A percentile compares a stretch with the other conserved stretches of the same genome.
Evolutionary conservation across 208 protist genomes (phyloP).

Genomic region (Crithidia mellificae): DNA sequence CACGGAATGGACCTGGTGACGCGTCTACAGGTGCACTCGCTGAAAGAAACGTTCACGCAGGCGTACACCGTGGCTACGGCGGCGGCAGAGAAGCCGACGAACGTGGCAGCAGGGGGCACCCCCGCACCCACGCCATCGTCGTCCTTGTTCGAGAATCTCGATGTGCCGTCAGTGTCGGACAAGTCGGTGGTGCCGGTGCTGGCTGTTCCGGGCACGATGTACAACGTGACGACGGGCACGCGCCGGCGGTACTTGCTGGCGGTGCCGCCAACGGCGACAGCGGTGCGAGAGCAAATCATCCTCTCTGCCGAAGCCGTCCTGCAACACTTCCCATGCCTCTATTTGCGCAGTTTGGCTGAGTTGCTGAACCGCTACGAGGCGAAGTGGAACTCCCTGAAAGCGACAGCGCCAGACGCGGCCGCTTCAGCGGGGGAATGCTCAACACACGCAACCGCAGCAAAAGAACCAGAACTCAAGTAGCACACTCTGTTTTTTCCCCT

Average conservation of each 20-base stretch:
- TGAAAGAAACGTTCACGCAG: slow-evolving; percentile 36
- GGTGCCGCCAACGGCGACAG: slow-evolving; percentile 10
- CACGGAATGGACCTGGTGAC: slow-evolving; percentile 65
- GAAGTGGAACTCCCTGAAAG: slow-evolving; percentile 19
- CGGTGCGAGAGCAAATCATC: slow-evolving; percentile 30
- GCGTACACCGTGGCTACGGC: slow-evolving; percentile 10
- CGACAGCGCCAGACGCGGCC: not conserved
- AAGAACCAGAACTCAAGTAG: too few species aligned
- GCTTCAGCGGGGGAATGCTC: too few species aligned
- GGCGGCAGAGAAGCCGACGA: not conserved
- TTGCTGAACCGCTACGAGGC: slow-evolving; percentile 31
- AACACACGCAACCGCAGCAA: too few species aligned
- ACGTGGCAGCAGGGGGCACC: not conserved
- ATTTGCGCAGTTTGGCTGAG: slow-evolving; percentile 50
- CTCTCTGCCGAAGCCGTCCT: slow-evolving; percentile 29
- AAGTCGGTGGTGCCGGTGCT: slow-evolving; percentile 23
- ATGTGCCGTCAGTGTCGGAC: slow-evolving; percentile 4
- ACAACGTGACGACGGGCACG: slow-evolving; percentile 27
- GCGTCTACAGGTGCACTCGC: slow-evolving; percentile 59
- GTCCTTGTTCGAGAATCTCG: not conserved
- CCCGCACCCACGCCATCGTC: not conserved
- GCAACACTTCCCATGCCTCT: slow-evolving; percentile 63
- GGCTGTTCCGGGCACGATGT: slow-evolving; percentile 30
- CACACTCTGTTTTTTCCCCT: too few species aligned
- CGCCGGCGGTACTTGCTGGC: slow-evolving; percentile 26